A percentile compares a stretch with the other conserved stretches of the same genome.
phyloP scores from a whole-genome alignment of 2,329 filamentous ascomycete species.

The Fusarium avenaceum region DNA sequence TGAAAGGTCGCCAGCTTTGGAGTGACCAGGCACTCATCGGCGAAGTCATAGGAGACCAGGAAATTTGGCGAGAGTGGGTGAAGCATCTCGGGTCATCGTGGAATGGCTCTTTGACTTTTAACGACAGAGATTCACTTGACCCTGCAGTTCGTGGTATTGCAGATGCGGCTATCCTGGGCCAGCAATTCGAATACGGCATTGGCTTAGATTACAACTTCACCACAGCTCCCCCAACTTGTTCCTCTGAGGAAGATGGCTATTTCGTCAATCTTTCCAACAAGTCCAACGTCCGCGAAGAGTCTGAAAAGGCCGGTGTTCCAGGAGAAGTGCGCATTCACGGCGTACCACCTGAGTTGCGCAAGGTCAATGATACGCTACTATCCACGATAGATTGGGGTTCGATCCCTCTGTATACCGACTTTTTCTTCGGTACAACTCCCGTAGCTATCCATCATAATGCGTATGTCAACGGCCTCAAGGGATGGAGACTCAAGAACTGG shows the following conservation, averaged over 20 bases:
- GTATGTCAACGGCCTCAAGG: conserved; percentile 52
- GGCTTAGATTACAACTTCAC: conserved; percentile 57
- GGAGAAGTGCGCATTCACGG: conserved; percentile 49
- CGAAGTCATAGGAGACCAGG: conserved; percentile 57
- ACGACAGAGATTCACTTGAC: conserved; percentile 23
- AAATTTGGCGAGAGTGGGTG: conserved; percentile 55
- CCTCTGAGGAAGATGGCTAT: conserved; percentile 54
- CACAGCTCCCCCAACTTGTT: conserved; percentile 55
- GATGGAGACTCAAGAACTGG: conserved; percentile 52
- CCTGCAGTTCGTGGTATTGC: conserved; percentile 47
- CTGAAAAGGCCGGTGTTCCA: conserved; percentile 51
- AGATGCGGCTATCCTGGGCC: conserved; percentile 47
- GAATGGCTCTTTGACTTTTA: conserved; percentile 49
- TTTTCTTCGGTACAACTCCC: conserved; percentile 54
- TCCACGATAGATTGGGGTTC: conserved; percentile 49
- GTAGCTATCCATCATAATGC: conserved; percentile 57
- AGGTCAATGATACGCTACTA: conserved; percentile 31
- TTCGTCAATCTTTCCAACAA: conserved; percentile 52
- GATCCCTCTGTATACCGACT: conserved; percentile 55
- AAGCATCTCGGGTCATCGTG: conserved; percentile 50
- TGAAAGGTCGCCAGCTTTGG: conserved; percentile 54
- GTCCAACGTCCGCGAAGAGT: conserved; percentile 42
- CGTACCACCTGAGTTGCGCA: conserved; percentile 48
- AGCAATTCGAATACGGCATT: conserved; percentile 56
- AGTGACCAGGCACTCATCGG: conserved; percentile 56